Evolutionary conservation across 306 rosid genomes (phyloP).

Genomic region (Castanospermum australe): DNA sequence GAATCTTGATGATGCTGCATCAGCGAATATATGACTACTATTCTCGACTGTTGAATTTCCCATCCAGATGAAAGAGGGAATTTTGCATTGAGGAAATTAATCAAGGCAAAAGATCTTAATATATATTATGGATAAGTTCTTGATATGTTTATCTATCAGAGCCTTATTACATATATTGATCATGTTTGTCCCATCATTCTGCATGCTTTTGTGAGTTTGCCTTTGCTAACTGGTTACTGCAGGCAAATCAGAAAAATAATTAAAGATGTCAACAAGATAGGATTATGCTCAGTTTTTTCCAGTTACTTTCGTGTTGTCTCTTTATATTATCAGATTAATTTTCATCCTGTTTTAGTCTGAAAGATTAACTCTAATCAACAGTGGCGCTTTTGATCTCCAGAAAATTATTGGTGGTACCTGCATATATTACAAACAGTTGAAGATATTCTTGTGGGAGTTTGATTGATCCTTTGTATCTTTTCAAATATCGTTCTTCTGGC

Average conservation of each 20-base stretch:
- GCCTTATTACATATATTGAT: not conserved
- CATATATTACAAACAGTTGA: not conserved
- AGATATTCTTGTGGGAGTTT: not conserved
- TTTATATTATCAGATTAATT: not conserved
- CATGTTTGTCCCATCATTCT: not conserved
- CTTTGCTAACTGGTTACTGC: not conserved
- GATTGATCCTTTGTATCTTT: not conserved
- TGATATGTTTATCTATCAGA: not conserved
- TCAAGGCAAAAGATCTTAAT: conserved; percentile 15
- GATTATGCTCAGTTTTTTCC: not conserved
- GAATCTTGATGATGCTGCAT: conserved; percentile 99
- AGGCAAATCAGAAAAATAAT: not conserved
- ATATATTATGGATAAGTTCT: too few relatives aligned
- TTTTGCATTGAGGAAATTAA: not conserved
- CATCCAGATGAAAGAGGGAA: not conserved
- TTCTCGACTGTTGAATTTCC: not conserved
- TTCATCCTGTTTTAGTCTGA: not conserved
- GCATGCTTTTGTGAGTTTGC: conserved; percentile 8
- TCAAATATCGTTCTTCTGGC: not conserved
- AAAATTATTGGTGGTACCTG: not conserved
- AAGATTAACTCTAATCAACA: not conserved
- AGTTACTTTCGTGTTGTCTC: not conserved
- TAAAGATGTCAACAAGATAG: not conserved
- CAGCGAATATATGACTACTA: conserved; percentile 59
- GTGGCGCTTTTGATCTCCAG: not conserved